Conservation (phyloP, 805 yeast species). For the Crinitomyces ghanaensis region DNA sequence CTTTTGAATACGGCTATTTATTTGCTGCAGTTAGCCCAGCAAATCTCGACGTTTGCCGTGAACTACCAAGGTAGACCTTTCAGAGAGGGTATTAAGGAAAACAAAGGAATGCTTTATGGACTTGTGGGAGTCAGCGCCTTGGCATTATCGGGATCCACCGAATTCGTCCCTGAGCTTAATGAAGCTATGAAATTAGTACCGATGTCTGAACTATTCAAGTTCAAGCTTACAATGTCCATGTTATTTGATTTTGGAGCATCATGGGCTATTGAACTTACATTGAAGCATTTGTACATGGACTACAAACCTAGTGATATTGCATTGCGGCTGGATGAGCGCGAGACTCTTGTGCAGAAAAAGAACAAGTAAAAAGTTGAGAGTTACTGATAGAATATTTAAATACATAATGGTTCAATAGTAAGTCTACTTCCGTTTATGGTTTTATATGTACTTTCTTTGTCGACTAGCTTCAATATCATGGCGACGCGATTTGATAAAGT, state of each 20-base stretch:
- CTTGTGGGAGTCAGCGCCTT: slow-evolving; percentile 80
- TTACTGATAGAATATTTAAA: too few relatives aligned
- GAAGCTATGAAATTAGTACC: slow-evolving; percentile 87
- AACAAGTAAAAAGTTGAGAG: slow-evolving; percentile 10
- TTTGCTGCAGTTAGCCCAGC: slow-evolving; percentile 87
- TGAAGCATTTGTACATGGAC: slow-evolving; percentile 78
- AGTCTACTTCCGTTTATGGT: too few relatives aligned
- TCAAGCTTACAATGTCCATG: slow-evolving; percentile 63
- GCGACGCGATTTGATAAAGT: too few relatives aligned
- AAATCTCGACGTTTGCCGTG: slow-evolving; percentile 94
- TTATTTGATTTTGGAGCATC: slow-evolving; percentile 65
- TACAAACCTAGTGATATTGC: slow-evolving; percentile 91
- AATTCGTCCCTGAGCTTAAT: slow-evolving; percentile 87
- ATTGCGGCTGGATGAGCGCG: slow-evolving; percentile 22
- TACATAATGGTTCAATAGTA: too few relatives aligned
- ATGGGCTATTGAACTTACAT: slow-evolving; percentile 65
- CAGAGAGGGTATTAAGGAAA: slow-evolving; percentile 79
- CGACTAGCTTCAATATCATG: too few relatives aligned
- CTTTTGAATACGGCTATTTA: slow-evolving; percentile 93
- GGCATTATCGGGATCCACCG: slow-evolving; percentile 87
- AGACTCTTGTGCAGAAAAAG: slow-evolving; percentile 16
- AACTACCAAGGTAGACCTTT: slow-evolving; percentile 97
- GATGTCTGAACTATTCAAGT: slow-evolving; percentile 63
- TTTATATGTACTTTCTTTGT: too few relatives aligned
- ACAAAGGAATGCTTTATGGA: slow-evolving; percentile 96